A percentile compares a stretch with the other conserved stretches of the same genome.
phyloP scores from a whole-genome alignment of 1,284 basidiomycete species.

The Sporisorium scitamineum region DNA sequence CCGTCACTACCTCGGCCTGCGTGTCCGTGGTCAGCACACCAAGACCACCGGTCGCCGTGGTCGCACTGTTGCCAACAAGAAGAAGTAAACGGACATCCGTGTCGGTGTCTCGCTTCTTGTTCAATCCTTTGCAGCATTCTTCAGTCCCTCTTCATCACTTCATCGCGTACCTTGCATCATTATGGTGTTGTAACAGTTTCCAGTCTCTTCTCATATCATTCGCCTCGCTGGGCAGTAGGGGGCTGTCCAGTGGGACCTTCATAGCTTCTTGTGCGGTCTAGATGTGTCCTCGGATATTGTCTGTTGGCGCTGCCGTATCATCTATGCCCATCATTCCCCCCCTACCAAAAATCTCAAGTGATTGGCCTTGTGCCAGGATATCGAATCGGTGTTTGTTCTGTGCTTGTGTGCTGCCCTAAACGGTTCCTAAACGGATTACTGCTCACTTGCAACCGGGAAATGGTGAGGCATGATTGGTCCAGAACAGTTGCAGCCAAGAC shows the following conservation, averaged over 20 bases:
- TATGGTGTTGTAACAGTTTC: constrained; percentile 49
- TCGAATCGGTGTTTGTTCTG: constrained; percentile 6
- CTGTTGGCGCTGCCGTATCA: constrained; percentile 16
- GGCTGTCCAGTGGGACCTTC: constrained; percentile 32
- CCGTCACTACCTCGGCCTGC: constrained; percentile 95
- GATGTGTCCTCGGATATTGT: constrained; percentile 4
- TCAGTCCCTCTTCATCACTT: constrained; percentile 4
- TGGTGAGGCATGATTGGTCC: constrained; percentile 6
- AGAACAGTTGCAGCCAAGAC: constrained; percentile 2
- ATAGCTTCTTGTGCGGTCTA: constrained; percentile 13
- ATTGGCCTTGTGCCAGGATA: constrained; percentile 50
- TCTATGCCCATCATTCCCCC: constrained; percentile 30
- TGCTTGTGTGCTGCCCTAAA: neutral
- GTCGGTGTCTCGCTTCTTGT: constrained; percentile 13
- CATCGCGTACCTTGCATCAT: constrained; percentile 31
- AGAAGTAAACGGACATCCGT: constrained; percentile 60
- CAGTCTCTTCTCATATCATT: constrained; percentile 21
- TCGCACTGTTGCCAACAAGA: constrained; percentile 69
- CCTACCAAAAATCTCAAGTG: constrained; percentile 46
- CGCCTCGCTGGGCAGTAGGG: constrained; percentile 20
- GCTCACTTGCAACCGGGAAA: too few relatives aligned
- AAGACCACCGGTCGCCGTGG: constrained; percentile 88
- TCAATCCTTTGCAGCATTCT: constrained; percentile 40
- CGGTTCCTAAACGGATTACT: too few relatives aligned
- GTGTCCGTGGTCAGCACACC: constrained; percentile 93